phyloP scores from a whole-genome alignment of 2,329 filamentous ascomycete genomes.

The Aureobasidium musti region DNA sequence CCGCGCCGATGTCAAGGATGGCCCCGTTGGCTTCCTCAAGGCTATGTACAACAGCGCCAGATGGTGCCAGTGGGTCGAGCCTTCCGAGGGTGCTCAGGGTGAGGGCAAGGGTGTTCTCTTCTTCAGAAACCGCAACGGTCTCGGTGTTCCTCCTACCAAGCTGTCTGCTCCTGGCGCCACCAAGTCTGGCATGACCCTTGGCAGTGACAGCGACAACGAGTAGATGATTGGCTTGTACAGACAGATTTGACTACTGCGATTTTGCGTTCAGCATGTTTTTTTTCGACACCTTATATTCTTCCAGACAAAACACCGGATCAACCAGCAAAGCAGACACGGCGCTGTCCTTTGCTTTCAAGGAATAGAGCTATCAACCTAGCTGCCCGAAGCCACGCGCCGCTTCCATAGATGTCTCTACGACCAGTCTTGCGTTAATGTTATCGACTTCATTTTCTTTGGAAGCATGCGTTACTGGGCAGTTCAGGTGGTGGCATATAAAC shows the following conservation, averaged over 20 bases:
- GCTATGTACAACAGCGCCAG: conserved; percentile 79
- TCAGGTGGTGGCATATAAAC: conserved; percentile 2
- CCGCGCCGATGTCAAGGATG: conserved; percentile 75
- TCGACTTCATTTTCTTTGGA: not conserved
- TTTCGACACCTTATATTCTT: conserved; percentile 9
- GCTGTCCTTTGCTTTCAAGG: not conserved
- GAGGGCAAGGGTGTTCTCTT: conserved; percentile 84
- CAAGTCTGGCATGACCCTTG: conserved; percentile 26
- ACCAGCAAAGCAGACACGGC: not conserved
- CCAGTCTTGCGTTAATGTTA: not conserved
- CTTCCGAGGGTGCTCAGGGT: conserved; percentile 75
- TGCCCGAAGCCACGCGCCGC: conserved; percentile 14
- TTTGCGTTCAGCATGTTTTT: conserved; percentile 27
- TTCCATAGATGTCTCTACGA: conserved; percentile 7
- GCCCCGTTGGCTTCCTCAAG: conserved; percentile 78
- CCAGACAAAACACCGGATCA: not conserved
- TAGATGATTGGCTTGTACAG: conserved; percentile 18
- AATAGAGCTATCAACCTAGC: conserved; percentile 6
- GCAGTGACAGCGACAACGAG: conserved; percentile 28
- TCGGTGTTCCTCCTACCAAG: conserved; percentile 63
- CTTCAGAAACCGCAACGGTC: conserved; percentile 90
- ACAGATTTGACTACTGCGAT: conserved; percentile 20
- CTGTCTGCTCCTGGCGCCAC: conserved; percentile 30
- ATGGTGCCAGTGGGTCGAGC: conserved; percentile 97
- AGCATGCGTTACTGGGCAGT: conserved; percentile 3